These are phyloP conservation scores for Trametes cinnabarina DNA, from an alignment of 768 basidiomycete genomes.

Conservation along the genomic window DNA sequence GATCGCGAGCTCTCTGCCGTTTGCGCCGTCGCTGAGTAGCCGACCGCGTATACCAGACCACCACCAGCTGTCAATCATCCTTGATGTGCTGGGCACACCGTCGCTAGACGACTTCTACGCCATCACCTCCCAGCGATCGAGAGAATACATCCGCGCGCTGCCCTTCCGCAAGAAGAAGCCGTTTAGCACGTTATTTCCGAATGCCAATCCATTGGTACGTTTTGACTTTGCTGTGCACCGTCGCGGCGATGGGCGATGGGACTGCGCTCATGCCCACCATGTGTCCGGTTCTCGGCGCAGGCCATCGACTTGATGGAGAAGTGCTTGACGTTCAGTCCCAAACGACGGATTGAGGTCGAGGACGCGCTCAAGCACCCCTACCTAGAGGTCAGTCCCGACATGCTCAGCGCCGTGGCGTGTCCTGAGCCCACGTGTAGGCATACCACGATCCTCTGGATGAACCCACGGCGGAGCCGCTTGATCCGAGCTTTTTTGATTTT, in stretches of 20 bases:
- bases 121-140: constrained; percentile 73
- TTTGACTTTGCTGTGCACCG: constrained; percentile 3
- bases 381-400: constrained; percentile 51
- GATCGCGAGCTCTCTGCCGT: background rate
- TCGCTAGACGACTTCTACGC: constrained; percentile 94
- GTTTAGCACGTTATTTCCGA: constrained; percentile 68
- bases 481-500: constrained; percentile 82
- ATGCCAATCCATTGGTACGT: constrained; percentile 65
- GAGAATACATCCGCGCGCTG: constrained; percentile 86
- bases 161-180: constrained; percentile 82
- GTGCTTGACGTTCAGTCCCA: constrained; percentile 83
- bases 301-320: constrained; percentile 78
- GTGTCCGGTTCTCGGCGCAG: constrained; percentile 30
- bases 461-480: constrained; percentile 71
- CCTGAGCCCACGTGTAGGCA: constrained; percentile 44
- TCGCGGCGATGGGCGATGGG: background rate
- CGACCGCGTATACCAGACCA: constrained; percentile 51
- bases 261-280: constrained; percentile 26
- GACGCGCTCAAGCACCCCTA: constrained; percentile 90
- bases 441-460: constrained; percentile 91
- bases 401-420: background rate
- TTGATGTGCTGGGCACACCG: constrained; percentile 90
- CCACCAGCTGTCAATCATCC: constrained; percentile 88
- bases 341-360: constrained; percentile 82
- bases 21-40: background rate